Base-by-base conservation (phyloP, 2,329 filamentous ascomycete species). In the Aureobasidium sp. region DNA sequence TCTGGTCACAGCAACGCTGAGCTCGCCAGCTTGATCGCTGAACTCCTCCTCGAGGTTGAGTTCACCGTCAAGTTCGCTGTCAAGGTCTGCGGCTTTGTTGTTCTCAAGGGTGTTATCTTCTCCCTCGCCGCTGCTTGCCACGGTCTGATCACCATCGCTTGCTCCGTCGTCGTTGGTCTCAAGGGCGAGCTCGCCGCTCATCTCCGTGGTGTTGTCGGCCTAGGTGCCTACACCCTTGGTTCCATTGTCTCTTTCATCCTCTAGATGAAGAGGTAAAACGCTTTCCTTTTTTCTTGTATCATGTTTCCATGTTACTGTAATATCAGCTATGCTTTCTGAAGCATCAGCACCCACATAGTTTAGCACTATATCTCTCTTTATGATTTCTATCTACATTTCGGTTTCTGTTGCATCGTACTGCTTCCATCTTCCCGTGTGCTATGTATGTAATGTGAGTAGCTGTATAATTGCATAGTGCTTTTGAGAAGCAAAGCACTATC, bases 1-100 rank as follows among this genome's bases (percentile, higher is more conserved):
- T 19, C 15, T 19, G 57, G 57, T 11, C 57, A 60, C 44, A 60
- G 44, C 45, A 35, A 50, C 11, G 45, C 57, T 33, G 57, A 60
- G 35, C 45, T 60, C 17, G 44, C 57, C 24, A 19, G 35, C 19
- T 17, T 60, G 33, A 60, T 60, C 9, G 17, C 44, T 8, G 57
- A 33, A 5, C 57, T 60, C 45, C 57, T 60, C 35, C 19, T 60
- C 17, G 57, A 60, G 27, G 17, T 60, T 5, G 57, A 60, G 17
- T 60, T 60, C 57, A 60, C 57, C 24, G 57, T 60, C 57, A 49
- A 60, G 57, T 60, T 49, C 33, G 57, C 57, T 15, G 39, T 50
- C 57, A 60, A 60, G 57, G 37, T 60, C 35, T 60, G 57, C 45
- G 57, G 57, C 27, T 29, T 15, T 17, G 17, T 11, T 11, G 35